Evolutionary conservation across 805 yeast genomes (phyloP).

Genomic region (Cephaloascus albidus): DNA sequence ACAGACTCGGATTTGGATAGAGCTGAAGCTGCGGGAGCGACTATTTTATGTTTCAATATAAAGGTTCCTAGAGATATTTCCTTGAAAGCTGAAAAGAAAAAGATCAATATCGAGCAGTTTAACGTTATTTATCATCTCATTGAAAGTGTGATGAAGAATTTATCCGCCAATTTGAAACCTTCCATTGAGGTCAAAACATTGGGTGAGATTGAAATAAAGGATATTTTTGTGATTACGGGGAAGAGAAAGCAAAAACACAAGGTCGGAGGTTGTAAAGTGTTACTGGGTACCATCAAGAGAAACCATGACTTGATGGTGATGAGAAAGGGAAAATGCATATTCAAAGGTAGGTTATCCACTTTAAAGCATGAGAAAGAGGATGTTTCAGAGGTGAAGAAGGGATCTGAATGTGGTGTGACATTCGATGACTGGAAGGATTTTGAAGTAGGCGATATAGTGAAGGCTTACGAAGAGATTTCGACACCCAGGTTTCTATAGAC

Average conservation of each 20-base stretch:
- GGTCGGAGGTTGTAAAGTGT: conserved; percentile 85
- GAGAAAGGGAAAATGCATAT: conserved; percentile 38
- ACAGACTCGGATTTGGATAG: conserved; percentile 57
- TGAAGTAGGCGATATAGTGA: conserved; percentile 66
- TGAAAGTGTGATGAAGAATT: conserved; percentile 65
- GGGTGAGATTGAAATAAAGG: conserved; percentile 62
- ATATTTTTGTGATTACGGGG: conserved; percentile 59
- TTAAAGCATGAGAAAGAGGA: conserved; percentile 80
- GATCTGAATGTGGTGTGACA: conserved; percentile 83
- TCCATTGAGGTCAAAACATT: conserved; percentile 53
- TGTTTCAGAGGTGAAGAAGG: conserved; percentile 67
- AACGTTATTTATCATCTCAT: conserved; percentile 83
- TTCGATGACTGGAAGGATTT: conserved; percentile 61
- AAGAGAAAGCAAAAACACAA: conserved; percentile 42
- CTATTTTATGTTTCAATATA: conserved; percentile 71
- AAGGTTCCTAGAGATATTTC: conserved; percentile 55
- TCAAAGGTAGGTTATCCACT: conserved; percentile 55
- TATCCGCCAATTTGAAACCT: conserved; percentile 56
- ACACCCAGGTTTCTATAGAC: conserved; percentile 25
- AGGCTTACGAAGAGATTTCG: conserved; percentile 58
- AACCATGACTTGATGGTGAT: conserved; percentile 48
- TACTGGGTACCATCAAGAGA: conserved; percentile 56
- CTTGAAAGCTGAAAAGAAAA: conserved; percentile 44
- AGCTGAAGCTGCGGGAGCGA: conserved; percentile 64
- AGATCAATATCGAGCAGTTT: conserved; percentile 52